Evolutionary conservation across 148 eudicot genomes (phyloP).

Genomic region (Fagopyrum homotropicum): DNA sequence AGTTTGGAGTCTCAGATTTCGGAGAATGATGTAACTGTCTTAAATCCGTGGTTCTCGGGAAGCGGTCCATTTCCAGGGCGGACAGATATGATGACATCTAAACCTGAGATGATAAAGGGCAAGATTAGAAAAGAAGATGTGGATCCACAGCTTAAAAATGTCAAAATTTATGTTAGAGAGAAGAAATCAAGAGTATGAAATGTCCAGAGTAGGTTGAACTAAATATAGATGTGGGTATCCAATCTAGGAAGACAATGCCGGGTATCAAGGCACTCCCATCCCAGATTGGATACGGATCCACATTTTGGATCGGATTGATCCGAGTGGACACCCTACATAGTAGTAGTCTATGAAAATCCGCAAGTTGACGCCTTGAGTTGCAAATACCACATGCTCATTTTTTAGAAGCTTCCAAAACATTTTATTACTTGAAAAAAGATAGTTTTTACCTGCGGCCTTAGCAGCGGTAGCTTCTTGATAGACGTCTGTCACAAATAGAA

Average conservation of each 20-base stretch:
- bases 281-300: too few species aligned
- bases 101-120: conserved; percentile 31
- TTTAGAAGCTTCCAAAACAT: neutral
- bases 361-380: neutral
- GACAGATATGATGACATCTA: conserved; percentile 68
- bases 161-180: neutral
- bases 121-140: neutral
- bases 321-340: too few species aligned
- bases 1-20: conserved; percentile 37
- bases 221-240: too few species aligned
- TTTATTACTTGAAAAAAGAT: neutral
- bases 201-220: neutral
- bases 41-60: conserved; percentile 81
- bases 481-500: conserved; percentile 79
- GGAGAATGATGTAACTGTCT: conserved; percentile 59
- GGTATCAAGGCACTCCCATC: too few species aligned
- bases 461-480: conserved; percentile 92
- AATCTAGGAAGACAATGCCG: too few species aligned
- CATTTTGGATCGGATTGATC: too few species aligned
- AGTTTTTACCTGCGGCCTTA: conserved; percentile 66
- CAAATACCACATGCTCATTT: neutral
- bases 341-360: neutral
- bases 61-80: conserved; percentile 88
- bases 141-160: neutral
- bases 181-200: neutral